A percentile compares a stretch with the other conserved stretches of the same genome.
Evolutionary conservation across 208 protist genomes (phyloP).

Genomic region (Trypanosoma theileri): DNA sequence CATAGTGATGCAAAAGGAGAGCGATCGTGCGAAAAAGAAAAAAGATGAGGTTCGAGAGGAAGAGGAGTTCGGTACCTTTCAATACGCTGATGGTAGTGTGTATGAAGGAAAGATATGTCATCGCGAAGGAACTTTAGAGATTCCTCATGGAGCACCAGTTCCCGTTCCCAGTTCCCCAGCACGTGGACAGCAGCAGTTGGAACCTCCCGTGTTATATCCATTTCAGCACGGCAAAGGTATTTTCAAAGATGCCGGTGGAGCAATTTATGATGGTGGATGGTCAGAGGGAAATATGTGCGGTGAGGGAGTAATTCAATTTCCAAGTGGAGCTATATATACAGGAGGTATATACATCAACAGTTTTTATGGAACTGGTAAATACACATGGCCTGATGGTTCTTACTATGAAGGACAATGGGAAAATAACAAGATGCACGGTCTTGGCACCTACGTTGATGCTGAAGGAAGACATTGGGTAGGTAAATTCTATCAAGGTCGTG

Average conservation of each 20-base stretch:
- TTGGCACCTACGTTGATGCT: constrained; percentile 75
- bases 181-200: constrained; percentile 12
- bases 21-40: constrained; percentile 39
- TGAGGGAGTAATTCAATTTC: constrained; percentile 45
- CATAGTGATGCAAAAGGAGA: constrained; percentile 23
- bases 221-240: constrained; percentile 43
- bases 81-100: constrained; percentile 60
- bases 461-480: constrained; percentile 76
- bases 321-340: constrained; percentile 61
- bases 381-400: constrained; percentile 87
- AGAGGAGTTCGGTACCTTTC: constrained; percentile 49
- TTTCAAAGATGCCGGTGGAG: constrained; percentile 56
- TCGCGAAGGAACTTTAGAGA: constrained; percentile 17
- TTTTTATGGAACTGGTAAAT: constrained; percentile 72
- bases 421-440: constrained; percentile 80
- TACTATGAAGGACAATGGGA: constrained; percentile 85
- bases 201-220: constrained; percentile 13
- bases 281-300: constrained; percentile 71
- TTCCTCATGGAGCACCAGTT: neutral
- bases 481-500: constrained; percentile 60
- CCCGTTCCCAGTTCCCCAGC: neutral
- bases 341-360: constrained; percentile 53
- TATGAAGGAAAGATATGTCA: constrained; percentile 53
- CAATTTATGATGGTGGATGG: constrained; percentile 86
- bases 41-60: constrained; percentile 67